Percentiles rank a stretch among this genome's conserved stretches.
Conservation (phyloP, 257 asterid genomes). For the Nicotiana attenuata region DNA sequence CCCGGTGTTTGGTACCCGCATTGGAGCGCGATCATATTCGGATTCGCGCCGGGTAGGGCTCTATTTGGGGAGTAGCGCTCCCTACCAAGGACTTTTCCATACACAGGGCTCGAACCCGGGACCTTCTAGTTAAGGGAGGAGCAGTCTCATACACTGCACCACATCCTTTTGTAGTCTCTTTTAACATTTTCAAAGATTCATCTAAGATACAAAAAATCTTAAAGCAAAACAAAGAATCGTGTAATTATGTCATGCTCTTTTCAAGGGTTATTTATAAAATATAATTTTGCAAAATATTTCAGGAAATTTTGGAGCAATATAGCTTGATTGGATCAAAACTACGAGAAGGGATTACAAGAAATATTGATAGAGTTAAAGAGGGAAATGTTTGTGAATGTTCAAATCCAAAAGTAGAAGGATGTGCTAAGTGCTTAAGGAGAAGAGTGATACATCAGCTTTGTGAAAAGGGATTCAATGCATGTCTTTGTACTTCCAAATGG, state of each 20-base stretch:
- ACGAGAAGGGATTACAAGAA: slow-evolving; percentile 30
- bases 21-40: too few species aligned
- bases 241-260: too few species aligned
- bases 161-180: too few species aligned
- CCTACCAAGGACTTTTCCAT: too few species aligned
- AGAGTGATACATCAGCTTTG: slow-evolving; percentile 31
- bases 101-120: too few species aligned
- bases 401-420: slow-evolving; percentile 18
- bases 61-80: too few species aligned
- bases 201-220: not conserved
- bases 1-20: too few species aligned
- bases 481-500: slow-evolving; percentile 45
- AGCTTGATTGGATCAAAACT: slow-evolving; percentile 30
- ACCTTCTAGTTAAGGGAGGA: too few species aligned
- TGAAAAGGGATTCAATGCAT: slow-evolving; percentile 39
- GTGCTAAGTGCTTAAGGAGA: slow-evolving; percentile 33
- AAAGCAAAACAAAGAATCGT: too few species aligned
- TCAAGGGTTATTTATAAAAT: too few species aligned
- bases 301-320: slow-evolving; percentile 46
- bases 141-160: too few species aligned
- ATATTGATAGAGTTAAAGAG: slow-evolving; percentile 22
- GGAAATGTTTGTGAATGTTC: slow-evolving; percentile 27
- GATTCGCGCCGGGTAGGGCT: too few species aligned
- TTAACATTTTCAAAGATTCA: not conserved
- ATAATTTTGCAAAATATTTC: slow-evolving; percentile 1